These are phyloP conservation scores for Cryptococcus jaspeensis DNA, from an alignment of 1,284 basidiomycete species.

Conservation along the genomic window DNA sequence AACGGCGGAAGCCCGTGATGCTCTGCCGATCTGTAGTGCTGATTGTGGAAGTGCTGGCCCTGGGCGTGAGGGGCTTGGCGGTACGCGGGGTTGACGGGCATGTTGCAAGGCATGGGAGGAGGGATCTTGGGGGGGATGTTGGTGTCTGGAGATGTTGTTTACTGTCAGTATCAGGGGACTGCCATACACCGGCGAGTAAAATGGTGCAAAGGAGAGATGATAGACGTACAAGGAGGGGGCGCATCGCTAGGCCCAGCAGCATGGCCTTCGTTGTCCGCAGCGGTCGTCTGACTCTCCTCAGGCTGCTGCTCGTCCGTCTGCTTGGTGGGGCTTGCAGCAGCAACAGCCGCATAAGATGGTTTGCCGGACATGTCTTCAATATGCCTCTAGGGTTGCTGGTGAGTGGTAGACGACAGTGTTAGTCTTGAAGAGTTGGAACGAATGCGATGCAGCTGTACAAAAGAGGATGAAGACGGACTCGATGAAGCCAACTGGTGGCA, in stretches of 20 bases:
- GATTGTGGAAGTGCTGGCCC: too few species aligned
- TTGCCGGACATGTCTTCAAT: conserved; percentile 11
- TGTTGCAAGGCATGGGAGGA: neutral
- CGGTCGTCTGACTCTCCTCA: neutral
- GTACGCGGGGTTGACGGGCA: neutral
- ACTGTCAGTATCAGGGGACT: too few species aligned
- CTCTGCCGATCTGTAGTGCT: too few species aligned
- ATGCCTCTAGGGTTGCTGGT: too few species aligned
- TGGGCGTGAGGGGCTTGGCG: neutral
- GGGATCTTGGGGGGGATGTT: neutral
- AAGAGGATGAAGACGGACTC: too few species aligned
- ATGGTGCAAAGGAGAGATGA: neutral
- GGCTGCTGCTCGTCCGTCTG: neutral
- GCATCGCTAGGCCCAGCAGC: conserved; percentile 13
- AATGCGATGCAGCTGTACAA: too few species aligned
- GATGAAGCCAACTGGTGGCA: too few species aligned
- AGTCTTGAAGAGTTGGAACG: too few species aligned
- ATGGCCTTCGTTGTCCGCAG: neutral
- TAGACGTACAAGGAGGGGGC: conserved; percentile 21
- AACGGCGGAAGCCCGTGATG: neutral
- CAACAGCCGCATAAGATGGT: conserved; percentile 20
- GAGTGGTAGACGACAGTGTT: too few species aligned
- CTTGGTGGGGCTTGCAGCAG: conserved; percentile 3
- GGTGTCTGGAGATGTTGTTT: neutral
- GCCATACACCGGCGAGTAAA: neutral